Evolutionary conservation across 768 basidiomycete genomes (phyloP), one percentile per base, ranked within the genome.

Genomic region (Amanita thiersii): DNA sequence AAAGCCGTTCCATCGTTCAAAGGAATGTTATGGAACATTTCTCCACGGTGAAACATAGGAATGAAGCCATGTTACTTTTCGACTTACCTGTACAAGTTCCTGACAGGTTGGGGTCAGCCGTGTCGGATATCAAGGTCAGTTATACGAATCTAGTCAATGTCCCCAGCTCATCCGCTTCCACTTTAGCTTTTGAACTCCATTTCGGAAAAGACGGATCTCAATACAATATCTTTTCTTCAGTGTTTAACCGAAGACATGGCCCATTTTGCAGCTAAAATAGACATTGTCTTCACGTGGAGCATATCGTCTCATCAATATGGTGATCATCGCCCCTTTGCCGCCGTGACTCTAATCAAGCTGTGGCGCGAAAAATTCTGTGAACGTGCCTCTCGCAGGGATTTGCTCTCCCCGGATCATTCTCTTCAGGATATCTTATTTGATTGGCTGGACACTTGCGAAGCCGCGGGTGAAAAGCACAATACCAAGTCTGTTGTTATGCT

Each of bases 301-400:
- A 77, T 89, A 19, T 86, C 86, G 0, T 75, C 79, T 2, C 64
- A 85, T 12, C 88, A 90, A 58, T 88, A 81, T 46, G 87, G 88
- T 7, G 81, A 87, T 32, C 88, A 89, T 50, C 69, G 87, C 24
- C 77, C 83, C 1, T 83, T 81, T 52, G 86, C 78, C 20, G 84
- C 81, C 1, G 78, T 75, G 5, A 81, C 81, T 14, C 66, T 89
- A 29, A 73, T 89, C 38, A 66, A 64, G 2, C 65, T 68, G 23
- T 85, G 83, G 72, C 68, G 77, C 25, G 72, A 75, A 39, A 74
- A 69, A 45, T 73, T 73, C 20, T 72, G 71, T 43, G 76, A 78
- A 47, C 74, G 80, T 14, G 80, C 82, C 5, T 69, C 70, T 40
- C 69, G 81, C 21, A 71, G 81, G 11, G 76, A 81, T 41, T 61